Evolutionary conservation across 2,329 filamentous ascomycete species (phyloP).

Genomic region (Trichoderma simmonsii): DNA sequence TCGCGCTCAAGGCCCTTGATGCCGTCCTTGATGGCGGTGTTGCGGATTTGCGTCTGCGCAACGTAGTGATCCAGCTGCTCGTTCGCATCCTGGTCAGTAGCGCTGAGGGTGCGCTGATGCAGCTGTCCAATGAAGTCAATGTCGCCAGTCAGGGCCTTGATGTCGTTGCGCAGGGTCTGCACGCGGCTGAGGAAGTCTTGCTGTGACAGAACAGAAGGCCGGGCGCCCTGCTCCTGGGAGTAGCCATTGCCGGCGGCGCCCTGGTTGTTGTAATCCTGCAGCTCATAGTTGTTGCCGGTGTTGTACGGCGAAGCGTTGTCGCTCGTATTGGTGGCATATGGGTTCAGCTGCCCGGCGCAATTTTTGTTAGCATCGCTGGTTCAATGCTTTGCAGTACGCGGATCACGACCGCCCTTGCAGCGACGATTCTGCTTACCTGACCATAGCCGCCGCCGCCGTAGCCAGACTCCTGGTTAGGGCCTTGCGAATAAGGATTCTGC

Average conservation of each 20-base stretch:
- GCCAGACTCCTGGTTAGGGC: constrained; percentile 22
- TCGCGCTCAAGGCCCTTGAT: constrained; percentile 74
- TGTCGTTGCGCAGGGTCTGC: constrained; percentile 63
- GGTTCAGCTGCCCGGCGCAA: constrained; percentile 20
- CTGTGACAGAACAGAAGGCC: constrained; percentile 48
- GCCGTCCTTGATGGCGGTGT: constrained; percentile 73
- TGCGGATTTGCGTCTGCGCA: constrained; percentile 67
- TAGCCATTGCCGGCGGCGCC: constrained; percentile 4
- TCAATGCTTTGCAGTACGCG: neutral
- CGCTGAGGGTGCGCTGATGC: constrained; percentile 69
- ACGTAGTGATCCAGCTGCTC: constrained; percentile 65
- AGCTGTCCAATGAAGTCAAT: constrained; percentile 65
- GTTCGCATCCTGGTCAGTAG: constrained; percentile 55
- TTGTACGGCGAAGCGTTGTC: constrained; percentile 54
- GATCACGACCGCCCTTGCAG: neutral
- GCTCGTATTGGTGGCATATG: constrained; percentile 35
- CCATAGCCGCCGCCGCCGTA: constrained; percentile 22
- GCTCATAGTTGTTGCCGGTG: constrained; percentile 49
- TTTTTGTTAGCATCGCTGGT: neutral
- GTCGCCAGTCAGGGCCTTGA: constrained; percentile 62
- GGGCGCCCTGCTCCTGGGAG: constrained; percentile 23
- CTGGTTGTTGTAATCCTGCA: constrained; percentile 49
- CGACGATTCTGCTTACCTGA: constrained; percentile 21
- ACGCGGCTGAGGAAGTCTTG: constrained; percentile 68
- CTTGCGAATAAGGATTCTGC: constrained; percentile 26